Evolutionary conservation across 164 flowering plant genomes (phyloP), one percentile per base, ranked within the genome.

Genomic region (Tetrastigma voinierianum): DNA sequence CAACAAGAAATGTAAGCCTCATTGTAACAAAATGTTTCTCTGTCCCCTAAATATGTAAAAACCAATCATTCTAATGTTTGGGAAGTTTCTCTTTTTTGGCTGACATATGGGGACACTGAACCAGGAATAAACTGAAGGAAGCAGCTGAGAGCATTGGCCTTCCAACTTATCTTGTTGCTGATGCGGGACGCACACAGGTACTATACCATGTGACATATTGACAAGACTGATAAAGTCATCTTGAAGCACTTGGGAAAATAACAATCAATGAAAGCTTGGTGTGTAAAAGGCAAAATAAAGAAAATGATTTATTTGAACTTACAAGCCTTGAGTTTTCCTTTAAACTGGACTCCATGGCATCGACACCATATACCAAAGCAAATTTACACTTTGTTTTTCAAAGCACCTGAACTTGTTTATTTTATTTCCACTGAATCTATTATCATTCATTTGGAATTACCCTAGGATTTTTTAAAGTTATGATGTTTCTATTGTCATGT

Each of bases 131-230:
- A 75, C 67, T 91, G 63, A 85, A 77, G 78, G 82, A 78, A 66
- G 78, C 84, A 64, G 98, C 97, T 72, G 91, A 87, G 62, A 76
- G 74, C 65, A 83, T 90, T 73, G 98, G 97, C 60, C 98, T 94
- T 76, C 96, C 97, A 51, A 90, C 97, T 73, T 91, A 87, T 80
- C 73, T 86, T 73, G 97, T 94, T 67, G 90, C 98, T 69, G 98
- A 94, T 81, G 98, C 97, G 49, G 97, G 97, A 65, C 82, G 97
- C 60, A 94, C 98, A 53, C 92, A 94, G 97, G 98, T 94, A 65
- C 17, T 13, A 1, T 20, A 43, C 9, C 45, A 9, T 46, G 20
- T 13, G 19, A 23, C 44, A 16, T 25, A 8, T n/a, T 40, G 10
- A 52, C 20, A 20, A 24, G 17, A n/a, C 23, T n/a, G 24, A 13